Evolutionary conservation across 306 rosid genomes (phyloP), one percentile per base, ranked within the genome.

Genomic region (Sesbania bispinosa): DNA sequence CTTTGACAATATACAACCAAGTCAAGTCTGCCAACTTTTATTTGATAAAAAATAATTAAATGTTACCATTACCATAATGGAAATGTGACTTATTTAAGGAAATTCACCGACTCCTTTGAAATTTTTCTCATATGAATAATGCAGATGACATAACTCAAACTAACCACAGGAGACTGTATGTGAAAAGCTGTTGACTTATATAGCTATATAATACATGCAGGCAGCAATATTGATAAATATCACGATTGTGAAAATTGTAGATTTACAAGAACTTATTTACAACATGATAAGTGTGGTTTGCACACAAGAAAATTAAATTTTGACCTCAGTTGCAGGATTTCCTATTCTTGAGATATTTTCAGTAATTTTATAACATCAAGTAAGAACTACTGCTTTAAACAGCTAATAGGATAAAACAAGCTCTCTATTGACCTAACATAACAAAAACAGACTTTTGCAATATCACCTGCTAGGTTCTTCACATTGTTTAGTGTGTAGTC

Each of bases 11-110:
- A 79, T 83, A 83, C 84, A 83, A n/a, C 87, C 87, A 79, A 83
- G 86, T 83, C 86, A 83, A 79, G 82, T 79, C 87, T 76, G 87
- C 84, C 84, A 79, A 71, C 86, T 83, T 79, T 75, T 83, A 61
- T 72, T 47, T 54, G 71, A 69, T 79, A 47, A 76, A 67, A 71
- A 73, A 61, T 46, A 76, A 78, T 46, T 27, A 69, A 53, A 79
- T 32, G 75, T 75, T 33, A 75, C 73, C 69, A 75, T 39, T 68
- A 63, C 70, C 80, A 78, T 52, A 58, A 58, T 9, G 18, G 75
- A 77, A 74, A 52, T 4, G 48, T 45, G 73, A 68, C 68, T 47
- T 20, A 41, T 71, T 42, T 73, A 13, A 63, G 69, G 32, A 62
- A 39, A 59, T 41, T 23, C 43, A 59, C 45, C 5, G 18, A 66